These are phyloP conservation scores for Coemansia sp. DNA, from an alignment of 192 early-diverging fungal genomes.

Conservation along the genomic window DNA sequence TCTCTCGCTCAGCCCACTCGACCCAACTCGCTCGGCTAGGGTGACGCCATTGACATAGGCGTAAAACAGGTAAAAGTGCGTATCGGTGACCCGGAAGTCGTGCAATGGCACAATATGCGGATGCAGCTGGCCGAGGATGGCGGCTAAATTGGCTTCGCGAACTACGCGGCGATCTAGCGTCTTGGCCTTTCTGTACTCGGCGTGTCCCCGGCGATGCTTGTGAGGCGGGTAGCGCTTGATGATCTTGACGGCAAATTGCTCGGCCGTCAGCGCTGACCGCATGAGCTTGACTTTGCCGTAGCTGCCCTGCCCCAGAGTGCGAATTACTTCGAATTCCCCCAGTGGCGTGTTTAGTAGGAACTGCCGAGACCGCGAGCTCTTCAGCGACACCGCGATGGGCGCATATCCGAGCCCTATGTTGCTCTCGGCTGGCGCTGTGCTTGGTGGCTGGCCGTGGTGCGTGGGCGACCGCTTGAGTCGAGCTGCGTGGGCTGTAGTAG, in stretches of 20 bases:
- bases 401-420: conserved; percentile 6
- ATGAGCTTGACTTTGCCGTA: conserved; percentile 58
- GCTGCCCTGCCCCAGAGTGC: conserved; percentile 52
- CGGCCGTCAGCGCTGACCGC: conserved; percentile 44
- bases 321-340: conserved; percentile 49
- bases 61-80: conserved; percentile 57
- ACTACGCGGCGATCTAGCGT: conserved; percentile 54
- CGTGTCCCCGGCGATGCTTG: conserved; percentile 34
- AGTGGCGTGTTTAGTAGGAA: conserved; percentile 53
- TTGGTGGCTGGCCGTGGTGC: background rate
- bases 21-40: conserved; percentile 46
- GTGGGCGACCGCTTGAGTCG: background rate
- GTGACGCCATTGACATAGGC: conserved; percentile 46
- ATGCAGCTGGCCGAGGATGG: conserved; percentile 49
- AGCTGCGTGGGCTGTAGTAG: background rate
- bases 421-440: background rate
- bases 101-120: conserved; percentile 52
- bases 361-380: conserved; percentile 38
- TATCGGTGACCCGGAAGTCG: conserved; percentile 52
- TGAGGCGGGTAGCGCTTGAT: conserved; percentile 49
- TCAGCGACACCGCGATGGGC: conserved; percentile 44
- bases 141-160: conserved; percentile 51
- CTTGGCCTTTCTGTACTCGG: conserved; percentile 43
- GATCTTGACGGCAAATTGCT: conserved; percentile 56
- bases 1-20: conserved; percentile 29